Percentiles rank a stretch among this genome's conserved stretches.
Evolutionary conservation across 495 filamentous ascomycete species (phyloP).

Genomic region (Penicillium subrubescens): DNA sequence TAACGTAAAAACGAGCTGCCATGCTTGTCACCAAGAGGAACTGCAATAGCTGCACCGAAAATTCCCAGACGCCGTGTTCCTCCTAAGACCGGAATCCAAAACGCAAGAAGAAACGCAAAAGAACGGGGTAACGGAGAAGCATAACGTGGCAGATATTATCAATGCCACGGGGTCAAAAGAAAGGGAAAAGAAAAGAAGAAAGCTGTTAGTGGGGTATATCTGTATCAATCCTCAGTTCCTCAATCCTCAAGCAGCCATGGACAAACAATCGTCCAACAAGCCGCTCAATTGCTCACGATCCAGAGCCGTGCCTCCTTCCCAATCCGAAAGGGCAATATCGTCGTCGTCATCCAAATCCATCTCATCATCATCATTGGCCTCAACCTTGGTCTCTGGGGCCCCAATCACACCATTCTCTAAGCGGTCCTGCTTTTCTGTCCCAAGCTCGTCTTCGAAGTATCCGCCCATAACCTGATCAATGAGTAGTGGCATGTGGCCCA

Average conservation of each 20-base stretch:
- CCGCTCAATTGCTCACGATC: constrained; percentile 66
- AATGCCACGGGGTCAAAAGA: background rate
- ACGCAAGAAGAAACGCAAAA: constrained; percentile 18
- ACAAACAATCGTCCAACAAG: constrained; percentile 67
- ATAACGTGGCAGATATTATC: constrained; percentile 13
- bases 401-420: constrained; percentile 31
- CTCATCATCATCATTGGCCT: constrained; percentile 41
- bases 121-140: constrained; percentile 3
- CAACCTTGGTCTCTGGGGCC: constrained; percentile 41
- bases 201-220: background rate
- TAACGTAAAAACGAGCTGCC: constrained; percentile 26
- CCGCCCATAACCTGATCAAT: constrained; percentile 69
- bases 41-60: constrained; percentile 12
- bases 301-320: constrained; percentile 68
- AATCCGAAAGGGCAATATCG: constrained; percentile 53
- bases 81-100: constrained; percentile 23
- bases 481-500: constrained; percentile 77
- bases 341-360: constrained; percentile 71
- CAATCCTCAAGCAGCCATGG: constrained; percentile 45
- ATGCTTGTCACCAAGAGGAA: background rate
- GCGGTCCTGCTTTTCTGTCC: constrained; percentile 56
- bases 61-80: constrained; percentile 33
- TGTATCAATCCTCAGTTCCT: constrained; percentile 20
- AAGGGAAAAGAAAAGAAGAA: constrained; percentile 7
- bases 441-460: constrained; percentile 76